These are phyloP conservation scores for Colletotrichum tropicale DNA, from an alignment of 2,329 filamentous ascomycete genomes.

Conservation along the genomic window DNA sequence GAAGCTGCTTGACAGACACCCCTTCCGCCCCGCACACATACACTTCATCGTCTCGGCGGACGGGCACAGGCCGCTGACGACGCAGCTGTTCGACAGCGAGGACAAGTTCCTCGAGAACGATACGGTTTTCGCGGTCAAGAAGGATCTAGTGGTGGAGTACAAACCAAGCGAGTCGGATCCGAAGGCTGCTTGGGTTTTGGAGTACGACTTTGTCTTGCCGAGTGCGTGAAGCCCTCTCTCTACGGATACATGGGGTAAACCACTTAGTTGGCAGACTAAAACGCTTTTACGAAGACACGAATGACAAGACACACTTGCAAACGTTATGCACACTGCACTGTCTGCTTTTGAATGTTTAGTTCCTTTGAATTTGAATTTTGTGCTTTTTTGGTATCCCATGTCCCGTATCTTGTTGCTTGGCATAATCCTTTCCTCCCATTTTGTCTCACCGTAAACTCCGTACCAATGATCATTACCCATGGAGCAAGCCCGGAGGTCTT, in stretches of 20 bases:
- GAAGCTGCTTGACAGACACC: conserved; percentile 32
- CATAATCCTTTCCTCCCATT: not conserved
- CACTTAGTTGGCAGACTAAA: not conserved
- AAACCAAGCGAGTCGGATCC: conserved; percentile 23
- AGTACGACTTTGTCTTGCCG: conserved; percentile 27
- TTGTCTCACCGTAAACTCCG: not conserved
- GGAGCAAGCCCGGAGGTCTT: not conserved
- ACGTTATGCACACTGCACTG: not conserved
- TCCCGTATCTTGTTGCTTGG: not conserved
- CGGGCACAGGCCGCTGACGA: conserved; percentile 66
- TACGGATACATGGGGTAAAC: not conserved
- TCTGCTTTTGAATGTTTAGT: not conserved
- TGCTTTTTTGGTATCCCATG: not conserved
- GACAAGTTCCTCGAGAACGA: conserved; percentile 55
- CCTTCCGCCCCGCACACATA: conserved; percentile 36
- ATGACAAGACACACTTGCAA: not conserved
- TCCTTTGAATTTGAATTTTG: not conserved
- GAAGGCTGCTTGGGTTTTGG: conserved; percentile 25
- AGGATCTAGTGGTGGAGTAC: conserved; percentile 33
- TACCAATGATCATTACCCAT: not conserved
- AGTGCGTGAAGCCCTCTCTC: not conserved
- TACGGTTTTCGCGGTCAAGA: conserved; percentile 39
- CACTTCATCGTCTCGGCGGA: conserved; percentile 45
- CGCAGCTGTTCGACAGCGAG: conserved; percentile 67
- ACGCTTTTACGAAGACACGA: not conserved